Percentiles rank a stretch among this genome's conserved stretches.
Evolutionary conservation across 306 rosid species (phyloP).

Genomic region (Vigna hirtella): DNA sequence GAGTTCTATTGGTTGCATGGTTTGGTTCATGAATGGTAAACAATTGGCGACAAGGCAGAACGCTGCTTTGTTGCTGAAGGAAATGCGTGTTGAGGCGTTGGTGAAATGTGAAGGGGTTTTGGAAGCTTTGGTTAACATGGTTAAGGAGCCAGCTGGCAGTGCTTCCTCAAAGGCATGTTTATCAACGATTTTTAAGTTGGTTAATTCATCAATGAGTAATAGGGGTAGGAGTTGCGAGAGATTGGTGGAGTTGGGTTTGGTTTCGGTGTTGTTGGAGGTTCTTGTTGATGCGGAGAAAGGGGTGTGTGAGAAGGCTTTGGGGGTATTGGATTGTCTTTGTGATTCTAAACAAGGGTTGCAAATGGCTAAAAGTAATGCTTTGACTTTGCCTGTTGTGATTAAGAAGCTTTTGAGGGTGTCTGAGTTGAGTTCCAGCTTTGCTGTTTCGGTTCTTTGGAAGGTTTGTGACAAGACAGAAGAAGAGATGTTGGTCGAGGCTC

Average conservation of each 20-base stretch:
- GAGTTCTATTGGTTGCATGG: slow-evolving; percentile 53
- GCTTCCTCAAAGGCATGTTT: slow-evolving; percentile 68
- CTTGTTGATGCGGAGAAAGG: slow-evolving; percentile 74
- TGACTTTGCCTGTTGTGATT: slow-evolving; percentile 74
- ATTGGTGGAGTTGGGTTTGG: slow-evolving; percentile 73
- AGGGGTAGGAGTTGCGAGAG: slow-evolving; percentile 40
- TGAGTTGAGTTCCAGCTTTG: slow-evolving; percentile 60
- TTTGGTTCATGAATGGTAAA: slow-evolving; percentile 57
- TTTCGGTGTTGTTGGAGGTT: slow-evolving; percentile 61
- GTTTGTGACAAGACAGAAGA: slow-evolving; percentile 56
- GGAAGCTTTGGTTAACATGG: slow-evolving; percentile 61
- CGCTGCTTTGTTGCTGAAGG: slow-evolving; percentile 65
- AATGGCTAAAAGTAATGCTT: slow-evolving; percentile 62
- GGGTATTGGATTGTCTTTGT: slow-evolving; percentile 67
- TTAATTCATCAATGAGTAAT: slow-evolving; percentile 43
- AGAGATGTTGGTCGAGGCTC: slow-evolving; percentile 61
- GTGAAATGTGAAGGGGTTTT: neutral
- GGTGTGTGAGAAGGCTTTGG: slow-evolving; percentile 68
- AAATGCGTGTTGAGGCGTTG: slow-evolving; percentile 46
- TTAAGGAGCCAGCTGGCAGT: slow-evolving; percentile 56
- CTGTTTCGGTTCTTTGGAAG: slow-evolving; percentile 76
- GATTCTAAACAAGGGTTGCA: slow-evolving; percentile 62
- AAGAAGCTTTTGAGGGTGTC: slow-evolving; percentile 85
- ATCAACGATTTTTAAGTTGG: slow-evolving; percentile 60
- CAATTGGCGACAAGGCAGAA: slow-evolving; percentile 65